Evolutionary conservation across 163 green algal species (phyloP).

Genomic region (Scenedesmus sp.): DNA sequence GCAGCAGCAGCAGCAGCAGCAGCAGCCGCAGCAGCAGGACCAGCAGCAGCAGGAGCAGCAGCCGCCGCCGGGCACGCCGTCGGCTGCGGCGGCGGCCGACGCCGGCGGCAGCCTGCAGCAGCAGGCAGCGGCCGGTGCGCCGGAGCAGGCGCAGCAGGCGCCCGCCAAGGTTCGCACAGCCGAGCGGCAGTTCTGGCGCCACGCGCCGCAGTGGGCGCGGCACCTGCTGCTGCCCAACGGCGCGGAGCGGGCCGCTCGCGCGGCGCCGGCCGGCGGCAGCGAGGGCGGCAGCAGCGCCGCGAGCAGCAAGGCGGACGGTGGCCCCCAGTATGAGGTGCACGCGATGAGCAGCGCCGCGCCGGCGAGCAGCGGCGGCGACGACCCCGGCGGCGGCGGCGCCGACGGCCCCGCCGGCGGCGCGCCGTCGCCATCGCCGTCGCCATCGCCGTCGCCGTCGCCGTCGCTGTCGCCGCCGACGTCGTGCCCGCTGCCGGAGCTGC

Average conservation of each 20-base stretch:
- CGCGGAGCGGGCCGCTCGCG: not conserved
- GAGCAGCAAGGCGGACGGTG: not conserved
- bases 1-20: conserved; percentile 8
- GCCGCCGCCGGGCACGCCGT: not conserved
- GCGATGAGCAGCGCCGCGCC: conserved; percentile 4
- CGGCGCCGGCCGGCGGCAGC: not conserved
- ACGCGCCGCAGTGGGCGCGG: conserved; percentile 15
- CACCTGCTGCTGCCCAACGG: conserved; percentile 1
- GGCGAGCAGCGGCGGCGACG: not conserved
- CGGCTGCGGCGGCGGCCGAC: not conserved
- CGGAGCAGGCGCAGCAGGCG: too few species aligned
- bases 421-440: too few species aligned
- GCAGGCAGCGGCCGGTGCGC: too few species aligned
- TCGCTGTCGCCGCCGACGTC: not conserved
- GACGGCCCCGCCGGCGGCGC: too few species aligned
- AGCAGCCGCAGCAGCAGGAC: not conserved
- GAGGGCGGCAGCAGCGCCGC: not conserved
- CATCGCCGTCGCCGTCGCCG: too few species aligned
- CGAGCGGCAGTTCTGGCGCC: conserved; percentile 26
- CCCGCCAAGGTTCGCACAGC: too few species aligned
- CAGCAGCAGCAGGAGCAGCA: conserved; percentile 30
- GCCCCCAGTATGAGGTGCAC: conserved; percentile 29
- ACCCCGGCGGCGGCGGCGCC: too few species aligned
- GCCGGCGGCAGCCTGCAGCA: not conserved
- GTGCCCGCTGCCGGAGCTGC: not conserved